Conservation (phyloP, 805 yeast genomes). For the Danielia oregonensis region DNA sequence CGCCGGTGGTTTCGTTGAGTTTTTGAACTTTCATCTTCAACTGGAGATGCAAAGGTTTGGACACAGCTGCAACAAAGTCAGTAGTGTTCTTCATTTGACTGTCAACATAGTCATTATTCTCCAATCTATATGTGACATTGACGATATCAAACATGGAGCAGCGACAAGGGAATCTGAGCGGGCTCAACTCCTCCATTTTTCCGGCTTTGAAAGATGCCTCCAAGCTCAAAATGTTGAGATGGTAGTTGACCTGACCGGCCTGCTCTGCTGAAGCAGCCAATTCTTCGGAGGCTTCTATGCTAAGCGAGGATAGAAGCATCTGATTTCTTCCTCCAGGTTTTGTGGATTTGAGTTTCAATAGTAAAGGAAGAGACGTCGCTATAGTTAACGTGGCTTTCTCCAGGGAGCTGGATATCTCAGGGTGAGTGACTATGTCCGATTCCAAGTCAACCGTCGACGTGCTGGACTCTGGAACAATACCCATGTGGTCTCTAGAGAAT, state of each 20-base stretch:
- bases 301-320: constrained; percentile 44
- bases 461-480: constrained; percentile 2
- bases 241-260: constrained; percentile 8
- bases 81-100: constrained; percentile 15
- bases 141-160: constrained; percentile 9
- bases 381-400: constrained; percentile 5
- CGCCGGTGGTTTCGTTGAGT: constrained; percentile 3
- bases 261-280: constrained; percentile 16
- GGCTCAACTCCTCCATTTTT: constrained; percentile 17
- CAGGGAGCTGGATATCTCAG: neutral
- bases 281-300: constrained; percentile 44
- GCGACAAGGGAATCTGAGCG: constrained; percentile 7
- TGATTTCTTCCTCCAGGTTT: constrained; percentile 47
- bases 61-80: constrained; percentile 5
- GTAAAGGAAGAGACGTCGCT: constrained; percentile 37
- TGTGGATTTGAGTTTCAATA: constrained; percentile 44
- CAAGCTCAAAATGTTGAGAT: constrained; percentile 21
- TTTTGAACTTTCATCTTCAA: constrained; percentile 25
- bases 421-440: neutral
- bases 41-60: constrained; percentile 25
- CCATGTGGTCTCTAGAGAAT: neutral
- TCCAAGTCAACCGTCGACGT: neutral
- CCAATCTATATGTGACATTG: constrained; percentile 9
- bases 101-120: constrained; percentile 27
- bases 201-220: constrained; percentile 28